These are phyloP conservation scores for Fistulifera solaris DNA, from an alignment of 108 stramenopile genomes.

Conservation along the genomic window DNA sequence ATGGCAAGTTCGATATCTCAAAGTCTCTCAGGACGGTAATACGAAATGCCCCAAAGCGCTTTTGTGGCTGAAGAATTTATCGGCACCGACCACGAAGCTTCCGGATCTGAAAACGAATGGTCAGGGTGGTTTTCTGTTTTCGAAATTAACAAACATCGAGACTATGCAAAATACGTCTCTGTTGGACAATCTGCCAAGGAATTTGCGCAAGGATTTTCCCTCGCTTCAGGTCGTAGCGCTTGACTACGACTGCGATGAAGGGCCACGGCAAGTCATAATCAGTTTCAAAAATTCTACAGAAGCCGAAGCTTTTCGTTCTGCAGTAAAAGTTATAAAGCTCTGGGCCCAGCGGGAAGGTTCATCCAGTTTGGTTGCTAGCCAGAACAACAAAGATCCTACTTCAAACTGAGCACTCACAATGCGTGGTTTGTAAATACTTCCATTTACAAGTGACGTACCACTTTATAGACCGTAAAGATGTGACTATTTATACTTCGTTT, in stretches of 20 bases:
- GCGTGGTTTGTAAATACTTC: too few relatives aligned
- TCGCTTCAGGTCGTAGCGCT: neutral
- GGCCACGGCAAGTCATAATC: neutral
- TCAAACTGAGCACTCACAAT: too few relatives aligned
- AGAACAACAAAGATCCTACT: too few relatives aligned
- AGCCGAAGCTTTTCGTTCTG: too few relatives aligned
- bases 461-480: too few relatives aligned
- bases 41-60: neutral
- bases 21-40: conserved; percentile 39
- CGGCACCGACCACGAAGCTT: too few relatives aligned
- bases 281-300: neutral
- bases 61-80: neutral
- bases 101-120: neutral
- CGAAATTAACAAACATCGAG: neutral
- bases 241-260: neutral
- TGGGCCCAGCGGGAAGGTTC: too few relatives aligned
- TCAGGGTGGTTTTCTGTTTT: conserved; percentile 3
- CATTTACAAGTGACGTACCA: too few relatives aligned
- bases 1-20: conserved; percentile 49
- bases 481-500: too few relatives aligned
- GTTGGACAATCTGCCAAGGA: neutral
- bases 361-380: too few relatives aligned
- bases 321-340: too few relatives aligned
- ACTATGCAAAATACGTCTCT: neutral
- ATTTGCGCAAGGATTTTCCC: neutral